A percentile compares a stretch with the other conserved stretches of the same genome.
These are phyloP conservation scores for Pichia phayaonensis DNA, from an alignment of 805 yeast species.

Conservation along the genomic window DNA sequence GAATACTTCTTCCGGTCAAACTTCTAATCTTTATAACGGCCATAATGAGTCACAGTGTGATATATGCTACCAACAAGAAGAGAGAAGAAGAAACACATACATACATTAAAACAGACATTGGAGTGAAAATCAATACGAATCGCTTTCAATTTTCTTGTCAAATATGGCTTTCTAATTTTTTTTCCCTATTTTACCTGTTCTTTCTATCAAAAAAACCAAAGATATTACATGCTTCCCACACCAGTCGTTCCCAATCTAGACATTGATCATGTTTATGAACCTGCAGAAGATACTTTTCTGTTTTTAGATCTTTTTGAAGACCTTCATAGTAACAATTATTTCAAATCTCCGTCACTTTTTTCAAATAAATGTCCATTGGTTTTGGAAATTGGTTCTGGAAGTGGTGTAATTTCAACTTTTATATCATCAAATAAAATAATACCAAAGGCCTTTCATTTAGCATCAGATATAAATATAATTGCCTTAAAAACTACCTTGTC, in stretches of 20 bases:
- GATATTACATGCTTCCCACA: constrained; percentile 61
- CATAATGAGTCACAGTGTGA: constrained; percentile 2
- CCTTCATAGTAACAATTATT: constrained; percentile 33
- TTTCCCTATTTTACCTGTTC: not conserved
- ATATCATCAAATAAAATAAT: constrained; percentile 44
- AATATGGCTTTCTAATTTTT: not conserved
- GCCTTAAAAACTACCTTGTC: constrained; percentile 51
- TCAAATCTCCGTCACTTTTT: constrained; percentile 17
- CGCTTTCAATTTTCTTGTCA: not conserved
- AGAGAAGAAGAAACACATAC: not conserved
- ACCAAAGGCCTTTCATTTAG: constrained; percentile 47
- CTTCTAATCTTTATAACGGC: constrained; percentile 27
- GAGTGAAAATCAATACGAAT: not conserved
- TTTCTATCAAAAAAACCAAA: too few species aligned
- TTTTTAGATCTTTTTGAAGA: constrained; percentile 73
- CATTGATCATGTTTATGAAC: constrained; percentile 79
- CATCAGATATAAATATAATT: constrained; percentile 76
- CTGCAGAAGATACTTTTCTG: constrained; percentile 87
- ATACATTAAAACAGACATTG: not conserved
- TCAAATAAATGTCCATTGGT: constrained; percentile 41
- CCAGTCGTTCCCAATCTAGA: constrained; percentile 54
- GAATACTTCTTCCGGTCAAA: constrained; percentile 72
- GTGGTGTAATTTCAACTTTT: constrained; percentile 84
- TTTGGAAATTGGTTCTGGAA: constrained; percentile 85
- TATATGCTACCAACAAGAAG: not conserved